These are phyloP conservation scores for Wickerhamomyces kurtzmanii DNA, from an alignment of 805 yeast species.

Conservation along the genomic window DNA sequence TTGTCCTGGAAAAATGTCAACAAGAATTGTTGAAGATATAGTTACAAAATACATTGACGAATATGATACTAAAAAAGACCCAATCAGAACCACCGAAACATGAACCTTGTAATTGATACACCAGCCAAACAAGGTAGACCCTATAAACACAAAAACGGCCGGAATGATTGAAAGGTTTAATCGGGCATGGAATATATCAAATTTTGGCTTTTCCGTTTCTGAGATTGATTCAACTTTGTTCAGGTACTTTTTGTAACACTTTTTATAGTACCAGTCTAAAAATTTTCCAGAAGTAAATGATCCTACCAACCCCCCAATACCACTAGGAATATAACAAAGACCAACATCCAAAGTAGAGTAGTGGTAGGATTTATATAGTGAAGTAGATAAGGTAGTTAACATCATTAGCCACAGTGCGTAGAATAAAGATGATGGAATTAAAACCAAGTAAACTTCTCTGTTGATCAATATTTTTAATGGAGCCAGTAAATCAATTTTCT, in stretches of 20 bases:
- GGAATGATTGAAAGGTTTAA: constrained; percentile 39
- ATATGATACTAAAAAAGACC: constrained; percentile 46
- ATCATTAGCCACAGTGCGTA: constrained; percentile 65
- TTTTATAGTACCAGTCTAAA: constrained; percentile 40
- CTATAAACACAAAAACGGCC: constrained; percentile 25
- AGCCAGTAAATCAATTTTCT: constrained; percentile 19
- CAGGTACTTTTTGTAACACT: constrained; percentile 18
- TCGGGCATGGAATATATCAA: constrained; percentile 48
- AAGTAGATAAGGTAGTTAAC: constrained; percentile 54
- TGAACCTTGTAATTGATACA: constrained; percentile 38
- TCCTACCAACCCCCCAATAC: constrained; percentile 54
- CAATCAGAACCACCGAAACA: constrained; percentile 46
- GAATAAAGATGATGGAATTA: constrained; percentile 51
- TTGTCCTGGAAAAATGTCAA: constrained; percentile 65
- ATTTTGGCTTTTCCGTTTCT: constrained; percentile 17
- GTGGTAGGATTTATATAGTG: constrained; percentile 37
- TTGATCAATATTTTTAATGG: constrained; percentile 33
- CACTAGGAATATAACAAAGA: constrained; percentile 64
- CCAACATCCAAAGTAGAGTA: constrained; percentile 54
- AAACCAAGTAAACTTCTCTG: constrained; percentile 33
- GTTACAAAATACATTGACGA: constrained; percentile 51
- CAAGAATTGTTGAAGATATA: constrained; percentile 53
- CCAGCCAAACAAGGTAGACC: constrained; percentile 62
- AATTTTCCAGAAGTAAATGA: constrained; percentile 48
- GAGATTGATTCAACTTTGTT: constrained; percentile 13